Conservation (phyloP, 2,329 filamentous ascomycete genomes). For the Curvularia lunata region DNA sequence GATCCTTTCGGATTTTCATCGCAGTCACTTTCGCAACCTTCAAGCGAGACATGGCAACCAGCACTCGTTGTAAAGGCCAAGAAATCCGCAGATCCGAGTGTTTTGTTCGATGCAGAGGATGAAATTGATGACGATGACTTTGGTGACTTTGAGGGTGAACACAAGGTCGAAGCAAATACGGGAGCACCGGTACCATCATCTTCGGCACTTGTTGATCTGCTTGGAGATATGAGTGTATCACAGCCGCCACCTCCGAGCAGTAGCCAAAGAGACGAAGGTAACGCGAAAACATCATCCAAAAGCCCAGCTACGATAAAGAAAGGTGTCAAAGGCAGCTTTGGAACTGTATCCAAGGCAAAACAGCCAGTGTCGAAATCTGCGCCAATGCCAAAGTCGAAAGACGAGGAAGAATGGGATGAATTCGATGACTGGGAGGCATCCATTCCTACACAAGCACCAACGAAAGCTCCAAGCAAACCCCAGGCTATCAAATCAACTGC, state of each 20-base stretch:
- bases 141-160: conserved; percentile 44
- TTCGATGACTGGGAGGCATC: conserved; percentile 53
- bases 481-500: conserved; percentile 6
- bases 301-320: conserved; percentile 14
- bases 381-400: conserved; percentile 19
- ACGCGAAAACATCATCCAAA: background rate
- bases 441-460: conserved; percentile 25
- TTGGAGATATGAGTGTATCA: conserved; percentile 37
- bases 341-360: conserved; percentile 17
- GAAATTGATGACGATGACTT: conserved; percentile 46
- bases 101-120: conserved; percentile 51
- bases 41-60: conserved; percentile 30
- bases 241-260: conserved; percentile 19
- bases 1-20: conserved; percentile 25
- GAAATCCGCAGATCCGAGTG: conserved; percentile 45
- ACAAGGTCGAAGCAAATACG: conserved; percentile 9
- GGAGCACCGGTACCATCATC: conserved; percentile 14
- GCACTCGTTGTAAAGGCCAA: conserved; percentile 41
- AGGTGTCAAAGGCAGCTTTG: conserved; percentile 22
- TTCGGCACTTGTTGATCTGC: conserved; percentile 34
- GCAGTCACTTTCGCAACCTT: conserved; percentile 11
- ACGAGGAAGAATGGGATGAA: conserved; percentile 56
- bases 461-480: conserved; percentile 14
- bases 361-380: conserved; percentile 7
- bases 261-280: background rate